Evolutionary conservation across 208 protist genomes (phyloP).

Genomic region (Histomonas meleagridis): DNA sequence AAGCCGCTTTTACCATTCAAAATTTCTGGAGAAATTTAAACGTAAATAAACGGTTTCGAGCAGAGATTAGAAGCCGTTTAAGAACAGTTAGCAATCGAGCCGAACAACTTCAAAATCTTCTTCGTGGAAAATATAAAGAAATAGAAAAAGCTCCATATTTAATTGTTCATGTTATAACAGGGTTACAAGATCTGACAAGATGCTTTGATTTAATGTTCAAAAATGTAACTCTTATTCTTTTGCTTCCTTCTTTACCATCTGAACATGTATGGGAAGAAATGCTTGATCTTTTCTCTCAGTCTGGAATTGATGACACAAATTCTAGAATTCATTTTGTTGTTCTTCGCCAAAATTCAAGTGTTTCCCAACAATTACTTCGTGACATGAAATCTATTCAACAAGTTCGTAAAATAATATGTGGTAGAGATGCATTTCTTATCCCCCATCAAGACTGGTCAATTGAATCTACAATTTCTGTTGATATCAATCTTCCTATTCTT

Average conservation of each 20-base stretch:
- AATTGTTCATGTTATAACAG: neutral
- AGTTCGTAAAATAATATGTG: neutral
- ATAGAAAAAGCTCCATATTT: neutral
- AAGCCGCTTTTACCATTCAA: neutral
- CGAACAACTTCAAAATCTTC: neutral
- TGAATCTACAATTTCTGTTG: neutral
- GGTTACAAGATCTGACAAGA: neutral
- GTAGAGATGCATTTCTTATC: neutral
- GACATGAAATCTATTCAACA: neutral
- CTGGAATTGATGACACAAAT: neutral
- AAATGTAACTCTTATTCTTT: neutral
- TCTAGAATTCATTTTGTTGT: neutral
- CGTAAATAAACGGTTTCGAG: neutral
- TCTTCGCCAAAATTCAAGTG: neutral
- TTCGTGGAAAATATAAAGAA: neutral
- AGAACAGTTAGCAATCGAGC: neutral
- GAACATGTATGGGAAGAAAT: slow-evolving; percentile 12
- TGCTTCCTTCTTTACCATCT: neutral
- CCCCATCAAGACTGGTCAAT: neutral
- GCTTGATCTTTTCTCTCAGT: neutral
- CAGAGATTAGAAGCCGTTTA: neutral
- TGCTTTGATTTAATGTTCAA: neutral
- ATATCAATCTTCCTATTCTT: neutral
- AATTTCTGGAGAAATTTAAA: neutral
- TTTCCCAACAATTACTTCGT: neutral